phyloP scores from a whole-genome alignment of 768 basidiomycete genomes.

The Amylocystis lapponica region DNA sequence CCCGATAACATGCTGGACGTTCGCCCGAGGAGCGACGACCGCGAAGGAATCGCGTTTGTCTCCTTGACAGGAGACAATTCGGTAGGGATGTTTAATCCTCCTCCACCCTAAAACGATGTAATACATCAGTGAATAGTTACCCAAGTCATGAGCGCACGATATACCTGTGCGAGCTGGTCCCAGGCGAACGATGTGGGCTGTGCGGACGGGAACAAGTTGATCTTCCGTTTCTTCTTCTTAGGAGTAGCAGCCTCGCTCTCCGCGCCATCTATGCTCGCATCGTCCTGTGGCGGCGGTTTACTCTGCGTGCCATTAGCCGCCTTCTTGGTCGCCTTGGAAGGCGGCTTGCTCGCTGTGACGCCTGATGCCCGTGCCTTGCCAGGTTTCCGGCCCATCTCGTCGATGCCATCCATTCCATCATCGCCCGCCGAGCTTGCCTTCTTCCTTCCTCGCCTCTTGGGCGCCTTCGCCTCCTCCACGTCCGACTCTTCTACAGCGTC shows the following conservation, averaged over 20 bases:
- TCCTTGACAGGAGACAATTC: slow-evolving; percentile 63
- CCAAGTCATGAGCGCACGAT: neutral
- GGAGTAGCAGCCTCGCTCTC: slow-evolving; percentile 22
- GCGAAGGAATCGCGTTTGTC: slow-evolving; percentile 24
- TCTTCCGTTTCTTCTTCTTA: slow-evolving; percentile 69
- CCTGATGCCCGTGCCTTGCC: too few species aligned
- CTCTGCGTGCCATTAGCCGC: neutral
- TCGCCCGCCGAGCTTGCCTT: too few species aligned
- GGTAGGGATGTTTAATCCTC: slow-evolving; percentile 58
- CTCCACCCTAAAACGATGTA: slow-evolving; percentile 21
- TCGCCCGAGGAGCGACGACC: neutral
- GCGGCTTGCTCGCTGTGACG: too few species aligned
- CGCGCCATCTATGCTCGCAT: slow-evolving; percentile 1
- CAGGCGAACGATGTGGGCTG: slow-evolving; percentile 40
- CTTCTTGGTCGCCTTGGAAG: neutral
- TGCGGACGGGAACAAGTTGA: slow-evolving; percentile 49
- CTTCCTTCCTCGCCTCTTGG: slow-evolving; percentile 5
- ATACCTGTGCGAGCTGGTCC: slow-evolving; percentile 37
- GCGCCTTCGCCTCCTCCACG: slow-evolving; percentile 2
- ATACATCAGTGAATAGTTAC: neutral
- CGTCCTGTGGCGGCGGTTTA: neutral
- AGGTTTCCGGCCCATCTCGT: slow-evolving; percentile 8
- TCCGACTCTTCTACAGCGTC: neutral
- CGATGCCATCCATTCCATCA: slow-evolving; percentile 2
- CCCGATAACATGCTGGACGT: neutral